Base-by-base conservation (phyloP, 2,329 filamentous ascomycete species). In the Fusarium sublunatum region DNA sequence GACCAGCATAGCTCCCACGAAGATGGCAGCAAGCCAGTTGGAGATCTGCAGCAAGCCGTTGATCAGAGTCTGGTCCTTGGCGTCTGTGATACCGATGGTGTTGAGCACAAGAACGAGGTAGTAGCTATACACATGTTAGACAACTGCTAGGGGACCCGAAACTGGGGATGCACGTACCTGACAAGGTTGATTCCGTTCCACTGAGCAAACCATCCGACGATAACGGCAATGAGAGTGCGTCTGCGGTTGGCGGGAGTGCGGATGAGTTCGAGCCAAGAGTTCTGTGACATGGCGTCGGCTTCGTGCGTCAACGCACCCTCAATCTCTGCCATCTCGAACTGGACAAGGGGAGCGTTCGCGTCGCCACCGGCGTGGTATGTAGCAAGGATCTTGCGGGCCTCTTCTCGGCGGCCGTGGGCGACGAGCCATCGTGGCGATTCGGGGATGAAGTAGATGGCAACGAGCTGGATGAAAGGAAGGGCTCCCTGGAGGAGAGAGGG, bases 291-390 rank as follows among this genome's bases (percentile, higher is more conserved):
- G 38, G 56, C 50, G 70, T 67, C 67, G 9, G 72, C 65, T 73
- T 73, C 42, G 64, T 70, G 50, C 15, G 74, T 70, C 40, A 79
- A 36, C 32, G 75, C 71, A 24, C 73, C 59, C 19, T 74, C 62
- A 64, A 81, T 81, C 50, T 81, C 78, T 10, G 73, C 73, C 70
- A 80, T 74, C 55, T 81, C 75, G 6, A 80, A 72, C 0, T 68
- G 58, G 0, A 81, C 79, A 3, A 82, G 73, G 1, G 77, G 75
- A 11, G 79, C 74, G 12, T 72, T 56, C 0, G 67, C 56, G 40
- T 81, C 76, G 2, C 78, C 78, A 15, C 79, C 79, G 1, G 78
- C 75, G 36, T 81, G 79, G 38, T 79, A 80, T 4, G 72, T 73
- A 5, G 67, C 72, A 3, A 82, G 70, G 8, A 81, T 74, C 11